A percentile compares a stretch with the other conserved stretches of the same genome.
Evolutionary conservation across 2,329 filamentous ascomycete species (phyloP).

Genomic region (Thyridium curvatum): DNA sequence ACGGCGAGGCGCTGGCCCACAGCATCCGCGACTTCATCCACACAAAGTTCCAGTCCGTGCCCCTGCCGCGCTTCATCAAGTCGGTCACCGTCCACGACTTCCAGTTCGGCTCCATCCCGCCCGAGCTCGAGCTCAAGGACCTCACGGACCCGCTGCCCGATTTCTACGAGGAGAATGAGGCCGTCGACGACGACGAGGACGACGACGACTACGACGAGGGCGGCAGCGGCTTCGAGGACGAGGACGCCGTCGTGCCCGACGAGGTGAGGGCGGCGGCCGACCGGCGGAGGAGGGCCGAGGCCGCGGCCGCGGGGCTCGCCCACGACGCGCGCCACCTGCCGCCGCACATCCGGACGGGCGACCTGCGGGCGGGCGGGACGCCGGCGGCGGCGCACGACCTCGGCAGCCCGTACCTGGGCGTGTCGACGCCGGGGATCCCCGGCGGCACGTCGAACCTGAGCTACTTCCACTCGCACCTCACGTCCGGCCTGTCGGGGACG

Average conservation of each 20-base stretch:
- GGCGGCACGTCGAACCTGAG: conserved; percentile 71
- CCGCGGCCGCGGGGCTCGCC: conserved; percentile 6
- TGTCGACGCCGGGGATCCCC: conserved; percentile 56
- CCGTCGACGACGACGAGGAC: conserved; percentile 52
- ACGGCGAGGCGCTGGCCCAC: conserved; percentile 78
- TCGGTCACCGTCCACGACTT: conserved; percentile 93
- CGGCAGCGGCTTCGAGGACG: conserved; percentile 27
- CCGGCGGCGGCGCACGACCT: conserved; percentile 34
- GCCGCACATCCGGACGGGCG: conserved; percentile 31
- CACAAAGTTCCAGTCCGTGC: conserved; percentile 87
- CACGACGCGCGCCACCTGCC: conserved; percentile 15
- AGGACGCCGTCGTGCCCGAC: conserved; percentile 19
- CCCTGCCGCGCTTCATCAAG: conserved; percentile 91
- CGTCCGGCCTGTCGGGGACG: conserved; percentile 60
- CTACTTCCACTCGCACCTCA: conserved; percentile 76
- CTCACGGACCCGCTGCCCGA: conserved; percentile 93
- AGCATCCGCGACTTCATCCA: conserved; percentile 90
- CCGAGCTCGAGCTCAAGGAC: conserved; percentile 88
- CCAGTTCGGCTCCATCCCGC: conserved; percentile 78
- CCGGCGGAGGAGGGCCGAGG: conserved; percentile 12
- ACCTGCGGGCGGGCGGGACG: conserved; percentile 15
- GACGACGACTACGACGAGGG: conserved; percentile 38
- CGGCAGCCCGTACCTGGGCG: conserved; percentile 51
- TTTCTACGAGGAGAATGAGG: conserved; percentile 83
- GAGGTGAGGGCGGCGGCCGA: conserved; percentile 19